Evolutionary conservation across 2,329 filamentous ascomycete genomes (phyloP), one percentile per base, ranked within the genome.

Genomic region (Kalaharituber pfeilii): DNA sequence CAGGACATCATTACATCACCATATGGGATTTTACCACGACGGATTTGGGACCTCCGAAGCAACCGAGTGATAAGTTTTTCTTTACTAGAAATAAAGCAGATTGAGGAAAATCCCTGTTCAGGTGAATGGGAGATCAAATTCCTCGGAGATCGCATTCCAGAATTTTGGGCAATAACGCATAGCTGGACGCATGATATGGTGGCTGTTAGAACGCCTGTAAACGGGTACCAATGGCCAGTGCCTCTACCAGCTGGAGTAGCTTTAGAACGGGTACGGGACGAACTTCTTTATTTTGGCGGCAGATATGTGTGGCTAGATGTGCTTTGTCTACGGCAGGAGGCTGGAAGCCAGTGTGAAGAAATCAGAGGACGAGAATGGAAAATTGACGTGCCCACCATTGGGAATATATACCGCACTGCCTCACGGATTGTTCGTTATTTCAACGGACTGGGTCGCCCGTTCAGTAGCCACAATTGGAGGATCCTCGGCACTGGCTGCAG

Each of bases 131-230:
- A 36, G 18, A 6, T 36, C 30, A 36, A 2, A 2, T 36, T 36
- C 6, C 2, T 6, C 6, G 6, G 18, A 15, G 3, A 36, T 15
- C 13, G 2, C 2, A 13, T 6, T 2, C 30, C 7, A 11, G 39
- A 52, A 20, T 25, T 44, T 26, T 52, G 50, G 50, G 50, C 50
- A 24, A 25, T 52, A 5, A 42, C 50, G 24, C 50, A 52, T 44
- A 52, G 50, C 50, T 52, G 50, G 50, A 11, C 45, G 2, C 24
- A 13, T 24, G 29, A 5, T 2, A 44, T 8, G 15, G 29, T 36
- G 26, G n/a, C 9, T 7, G 18, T 52, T 2, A 52, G 13, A 25
- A 52, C 50, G 2, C 15, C 50, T 15, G 50, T 42, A 13, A 52
- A 52, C 20, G 18, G 50, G 3, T 45, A 8, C 18, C 9, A 52